Percentiles rank a stretch among this genome's conserved stretches.
These are phyloP conservation scores for Licmophora abbreviata DNA, from an alignment of 108 stramenopile species.

Conservation along the genomic window DNA sequence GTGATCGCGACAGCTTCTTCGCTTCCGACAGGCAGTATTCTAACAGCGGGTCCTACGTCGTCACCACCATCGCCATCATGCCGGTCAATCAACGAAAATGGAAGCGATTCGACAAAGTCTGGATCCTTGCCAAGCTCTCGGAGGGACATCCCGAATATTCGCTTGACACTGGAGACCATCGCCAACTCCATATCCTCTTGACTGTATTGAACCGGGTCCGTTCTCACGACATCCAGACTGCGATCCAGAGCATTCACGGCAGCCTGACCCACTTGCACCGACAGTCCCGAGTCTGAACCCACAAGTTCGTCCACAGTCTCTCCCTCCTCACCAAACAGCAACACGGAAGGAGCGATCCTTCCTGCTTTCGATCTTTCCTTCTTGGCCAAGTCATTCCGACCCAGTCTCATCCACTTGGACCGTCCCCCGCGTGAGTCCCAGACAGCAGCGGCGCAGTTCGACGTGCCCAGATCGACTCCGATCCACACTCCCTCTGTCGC, in stretches of 20 bases:
- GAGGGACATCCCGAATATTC: slow-evolving; percentile 48
- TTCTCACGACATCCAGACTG: no score
- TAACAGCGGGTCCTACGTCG: neutral
- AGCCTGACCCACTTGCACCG: neutral
- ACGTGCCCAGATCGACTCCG: slow-evolving; percentile 82
- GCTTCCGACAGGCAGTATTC: slow-evolving; percentile 1
- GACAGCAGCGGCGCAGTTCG: slow-evolving; percentile 66
- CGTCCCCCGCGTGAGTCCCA: slow-evolving; percentile 64
- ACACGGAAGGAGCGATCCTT: slow-evolving; percentile 40
- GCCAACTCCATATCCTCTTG: slow-evolving; percentile 1
- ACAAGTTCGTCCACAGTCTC: no score
- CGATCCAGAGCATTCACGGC: no score
- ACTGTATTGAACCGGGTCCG: neutral
- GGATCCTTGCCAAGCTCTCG: slow-evolving; percentile 28
- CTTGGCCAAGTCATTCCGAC: slow-evolving; percentile 9
- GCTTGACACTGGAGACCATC: slow-evolving; percentile 48
- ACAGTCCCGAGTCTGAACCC: no score
- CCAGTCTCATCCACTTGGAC: slow-evolving; percentile 54
- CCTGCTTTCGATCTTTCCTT: slow-evolving; percentile 21
- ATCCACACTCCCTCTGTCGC: slow-evolving; percentile 76
- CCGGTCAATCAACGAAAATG: slow-evolving; percentile 19
- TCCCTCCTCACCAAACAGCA: slow-evolving; percentile 28
- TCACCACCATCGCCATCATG: slow-evolving; percentile 1
- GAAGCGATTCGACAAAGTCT: slow-evolving; percentile 32
- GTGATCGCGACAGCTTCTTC: slow-evolving; percentile 30